These are phyloP conservation scores for Fusarium pininemorale DNA, from an alignment of 2,329 filamentous ascomycete species.

Conservation along the genomic window DNA sequence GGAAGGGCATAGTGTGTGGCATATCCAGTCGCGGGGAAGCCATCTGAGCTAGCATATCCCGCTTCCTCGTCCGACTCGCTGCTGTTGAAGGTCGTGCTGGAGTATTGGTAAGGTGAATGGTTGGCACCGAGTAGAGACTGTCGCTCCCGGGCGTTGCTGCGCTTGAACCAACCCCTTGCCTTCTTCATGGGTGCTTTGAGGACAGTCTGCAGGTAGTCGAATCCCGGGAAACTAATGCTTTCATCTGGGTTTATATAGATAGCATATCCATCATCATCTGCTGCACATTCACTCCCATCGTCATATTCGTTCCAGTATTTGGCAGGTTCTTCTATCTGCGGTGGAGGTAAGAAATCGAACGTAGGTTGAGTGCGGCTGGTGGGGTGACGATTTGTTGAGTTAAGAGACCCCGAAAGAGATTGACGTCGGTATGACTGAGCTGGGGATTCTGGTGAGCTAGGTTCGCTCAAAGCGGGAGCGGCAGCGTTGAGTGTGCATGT, in stretches of 20 bases:
- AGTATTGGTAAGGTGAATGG: conserved; percentile 42
- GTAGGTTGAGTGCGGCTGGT: conserved; percentile 39
- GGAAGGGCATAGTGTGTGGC: conserved; percentile 64
- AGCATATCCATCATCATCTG: conserved; percentile 67
- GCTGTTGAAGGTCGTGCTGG: conserved; percentile 42
- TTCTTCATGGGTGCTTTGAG: conserved; percentile 60
- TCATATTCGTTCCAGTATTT: conserved; percentile 91
- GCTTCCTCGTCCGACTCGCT: conserved; percentile 57
- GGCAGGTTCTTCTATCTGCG: conserved; percentile 43
- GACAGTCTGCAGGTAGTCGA: conserved; percentile 66
- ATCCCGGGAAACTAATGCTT: conserved; percentile 67
- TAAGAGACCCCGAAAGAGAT: conserved; percentile 16
- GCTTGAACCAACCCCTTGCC: conserved; percentile 60
- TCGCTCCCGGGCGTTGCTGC: conserved; percentile 41
- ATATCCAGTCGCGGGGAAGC: conserved; percentile 61
- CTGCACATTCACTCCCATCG: conserved; percentile 74
- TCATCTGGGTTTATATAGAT: conserved; percentile 80
- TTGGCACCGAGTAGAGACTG: conserved; percentile 45
- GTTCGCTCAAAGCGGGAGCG: conserved; percentile 52
- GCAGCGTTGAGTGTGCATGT: conserved; percentile 57
- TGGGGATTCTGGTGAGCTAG: conserved; percentile 50
- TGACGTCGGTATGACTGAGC: conserved; percentile 22
- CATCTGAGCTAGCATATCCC: conserved; percentile 63
- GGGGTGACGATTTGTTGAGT: conserved; percentile 15
- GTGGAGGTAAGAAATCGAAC: conserved; percentile 47